Evolutionary conservation across 352 stramenopile genomes (phyloP), one percentile per base, ranked within the genome.

Genomic region (Pythium aristosporum): DNA sequence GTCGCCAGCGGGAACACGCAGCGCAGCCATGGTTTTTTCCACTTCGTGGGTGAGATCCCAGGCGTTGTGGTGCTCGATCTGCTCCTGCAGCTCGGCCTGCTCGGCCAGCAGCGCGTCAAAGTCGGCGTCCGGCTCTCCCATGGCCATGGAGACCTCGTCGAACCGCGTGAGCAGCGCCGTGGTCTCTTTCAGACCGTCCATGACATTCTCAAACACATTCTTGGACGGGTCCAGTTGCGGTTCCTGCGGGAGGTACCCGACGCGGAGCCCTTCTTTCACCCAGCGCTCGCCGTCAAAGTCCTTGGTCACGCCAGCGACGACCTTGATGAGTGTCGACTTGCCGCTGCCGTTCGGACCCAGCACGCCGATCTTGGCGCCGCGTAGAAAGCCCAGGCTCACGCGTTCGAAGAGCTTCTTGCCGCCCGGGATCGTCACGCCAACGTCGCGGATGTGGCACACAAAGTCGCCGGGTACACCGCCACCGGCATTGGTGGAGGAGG

Each of bases 241-340:
- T 52, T 97, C 90, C 63, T 97, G 90, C 30, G 80, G 74, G 25
- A 97, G 63, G 54, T 97, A 97, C 18, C 89, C 88, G 23, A 97
- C 83, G 57, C 89, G 87, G 5, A 97, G 58, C 12, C 84, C 88
- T 39, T 88, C 79, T 61, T 96, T 93, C 39, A 91, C 77, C 90
- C 89, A 97, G 12, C 89, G 76, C 68, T 96, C 86, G 25, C 90
- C 90, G 63, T 97, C 88, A 61, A 88, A 93, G 67, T 96, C 87
- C 12, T 71, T 80, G 59, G 69, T 75, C 15, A 98, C 95, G 21
- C 96, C 94, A 4, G 88, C 89, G 66, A 99, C 91, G 18, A 99
- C 84, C 78, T 99, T 99, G 12, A 99, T 79, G 15, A 99, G 78
- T 39, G 96, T 99, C 34, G 92, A 98, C 69, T 98, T 99, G 59